phyloP scores from a whole-genome alignment of 192 early-diverging fungal species.

The Backusella luteola region DNA sequence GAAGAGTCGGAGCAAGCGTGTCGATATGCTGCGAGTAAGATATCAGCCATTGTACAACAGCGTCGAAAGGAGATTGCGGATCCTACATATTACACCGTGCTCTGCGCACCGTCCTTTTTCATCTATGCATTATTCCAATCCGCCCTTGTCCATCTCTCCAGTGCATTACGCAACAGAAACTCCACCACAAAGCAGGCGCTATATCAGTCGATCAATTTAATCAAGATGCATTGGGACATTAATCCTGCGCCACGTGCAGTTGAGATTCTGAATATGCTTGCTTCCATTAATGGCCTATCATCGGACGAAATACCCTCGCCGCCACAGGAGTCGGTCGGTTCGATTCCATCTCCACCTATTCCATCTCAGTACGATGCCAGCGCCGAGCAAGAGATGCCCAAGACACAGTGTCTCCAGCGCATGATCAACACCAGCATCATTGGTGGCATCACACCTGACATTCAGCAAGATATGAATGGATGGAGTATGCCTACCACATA shows the following conservation, averaged over 20 bases:
- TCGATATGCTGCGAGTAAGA: slow-evolving; percentile 11
- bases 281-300: background rate
- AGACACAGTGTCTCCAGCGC: slow-evolving; percentile 1
- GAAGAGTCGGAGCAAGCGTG: slow-evolving; percentile 18
- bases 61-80: background rate
- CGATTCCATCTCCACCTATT: background rate
- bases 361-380: background rate
- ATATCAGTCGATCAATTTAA: slow-evolving; percentile 4
- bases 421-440: slow-evolving; percentile 24
- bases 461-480: background rate
- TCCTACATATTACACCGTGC: background rate
- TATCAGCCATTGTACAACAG: background rate
- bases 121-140: slow-evolving; percentile 19
- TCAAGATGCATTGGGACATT: background rate
- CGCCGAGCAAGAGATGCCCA: slow-evolving; percentile 7
- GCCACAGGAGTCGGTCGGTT: background rate
- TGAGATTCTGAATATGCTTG: slow-evolving; percentile 15
- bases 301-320: background rate
- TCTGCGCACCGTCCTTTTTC: background rate
- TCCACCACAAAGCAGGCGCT: background rate
- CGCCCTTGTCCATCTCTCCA: slow-evolving; percentile 15
- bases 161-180: background rate
- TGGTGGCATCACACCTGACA: slow-evolving; percentile 21
- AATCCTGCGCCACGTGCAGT: slow-evolving; percentile 9
- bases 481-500: background rate